phyloP scores from a whole-genome alignment of 257 asterid genomes.

The Striga asiatica region DNA sequence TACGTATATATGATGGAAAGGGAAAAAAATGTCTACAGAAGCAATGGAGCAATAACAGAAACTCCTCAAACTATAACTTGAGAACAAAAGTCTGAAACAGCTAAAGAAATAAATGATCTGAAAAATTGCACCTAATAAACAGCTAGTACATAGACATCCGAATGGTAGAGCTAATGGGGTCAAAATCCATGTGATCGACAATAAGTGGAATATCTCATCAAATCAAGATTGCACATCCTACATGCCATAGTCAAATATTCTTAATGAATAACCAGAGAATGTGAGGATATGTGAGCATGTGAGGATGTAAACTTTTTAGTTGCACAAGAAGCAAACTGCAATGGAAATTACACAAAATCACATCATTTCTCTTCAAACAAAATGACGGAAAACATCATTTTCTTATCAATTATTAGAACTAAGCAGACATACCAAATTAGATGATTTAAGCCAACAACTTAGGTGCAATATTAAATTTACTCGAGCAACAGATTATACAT shows the following conservation, averaged over 20 bases:
- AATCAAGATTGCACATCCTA: neutral
- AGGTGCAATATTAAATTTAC: neutral
- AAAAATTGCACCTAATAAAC: too few species aligned
- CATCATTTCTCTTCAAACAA: neutral
- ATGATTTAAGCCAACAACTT: neutral
- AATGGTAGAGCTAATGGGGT: neutral
- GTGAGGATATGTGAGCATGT: neutral
- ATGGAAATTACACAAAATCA: conserved; percentile 2
- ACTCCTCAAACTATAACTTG: too few species aligned
- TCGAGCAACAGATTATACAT: neutral
- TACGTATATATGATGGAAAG: neutral
- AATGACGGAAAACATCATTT: neutral
- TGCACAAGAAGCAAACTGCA: too few species aligned
- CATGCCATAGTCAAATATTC: neutral
- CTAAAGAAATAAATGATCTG: too few species aligned
- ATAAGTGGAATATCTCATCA: neutral
- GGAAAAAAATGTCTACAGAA: neutral
- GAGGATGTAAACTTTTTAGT: too few species aligned
- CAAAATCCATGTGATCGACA: neutral
- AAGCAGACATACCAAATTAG: too few species aligned
- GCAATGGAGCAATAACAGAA: too few species aligned
- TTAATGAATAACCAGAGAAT: neutral
- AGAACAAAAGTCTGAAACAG: too few species aligned
- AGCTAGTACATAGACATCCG: neutral
- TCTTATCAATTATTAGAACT: too few species aligned